Percentiles rank a stretch among this genome's conserved stretches.
Evolutionary conservation across 495 filamentous ascomycete genomes (phyloP).

Genomic region (Podospora comata): DNA sequence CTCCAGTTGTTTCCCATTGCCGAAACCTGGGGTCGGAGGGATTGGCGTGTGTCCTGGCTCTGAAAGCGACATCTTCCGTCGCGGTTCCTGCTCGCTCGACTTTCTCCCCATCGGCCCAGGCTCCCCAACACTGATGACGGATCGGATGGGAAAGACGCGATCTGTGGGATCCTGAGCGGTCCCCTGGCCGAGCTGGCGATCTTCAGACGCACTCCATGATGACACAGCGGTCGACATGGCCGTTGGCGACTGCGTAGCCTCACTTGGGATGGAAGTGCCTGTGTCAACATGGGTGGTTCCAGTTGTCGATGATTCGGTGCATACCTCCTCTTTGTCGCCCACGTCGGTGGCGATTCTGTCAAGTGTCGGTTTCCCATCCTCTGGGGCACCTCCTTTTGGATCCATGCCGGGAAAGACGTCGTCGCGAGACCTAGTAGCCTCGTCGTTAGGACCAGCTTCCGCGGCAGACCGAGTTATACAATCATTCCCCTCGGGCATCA

Average conservation of each 20-base stretch:
- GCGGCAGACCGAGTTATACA: not conserved
- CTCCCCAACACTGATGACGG: slow-evolving; percentile 71
- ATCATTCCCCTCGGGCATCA: not conserved
- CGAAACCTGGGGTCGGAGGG: too few relatives aligned
- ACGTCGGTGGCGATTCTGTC: slow-evolving; percentile 3
- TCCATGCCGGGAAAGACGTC: slow-evolving; percentile 9
- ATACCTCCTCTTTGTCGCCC: slow-evolving; percentile 5
- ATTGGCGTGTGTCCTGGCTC: slow-evolving; percentile 9
- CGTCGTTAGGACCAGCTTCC: not conserved
- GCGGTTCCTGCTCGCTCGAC: slow-evolving; percentile 30
- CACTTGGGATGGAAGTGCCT: slow-evolving; percentile 11
- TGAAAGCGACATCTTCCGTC: slow-evolving; percentile 22
- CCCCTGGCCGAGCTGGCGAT: slow-evolving; percentile 28
- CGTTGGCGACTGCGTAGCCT: slow-evolving; percentile 18
- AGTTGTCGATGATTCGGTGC: slow-evolving; percentile 1
- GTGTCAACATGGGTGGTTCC: slow-evolving; percentile 13
- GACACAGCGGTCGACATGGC: slow-evolving; percentile 25
- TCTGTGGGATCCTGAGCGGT: slow-evolving; percentile 47
- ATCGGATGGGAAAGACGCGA: slow-evolving; percentile 81
- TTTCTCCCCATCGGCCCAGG: slow-evolving; percentile 35
- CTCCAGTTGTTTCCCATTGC: not conserved
- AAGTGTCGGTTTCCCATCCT: not conserved
- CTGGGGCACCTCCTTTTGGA: not conserved
- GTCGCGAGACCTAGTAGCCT: slow-evolving; percentile 10
- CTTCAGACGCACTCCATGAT: slow-evolving; percentile 28